Evolutionary conservation across 441 rosid species (phyloP).

Genomic region (Adansonia madagascariensis): DNA sequence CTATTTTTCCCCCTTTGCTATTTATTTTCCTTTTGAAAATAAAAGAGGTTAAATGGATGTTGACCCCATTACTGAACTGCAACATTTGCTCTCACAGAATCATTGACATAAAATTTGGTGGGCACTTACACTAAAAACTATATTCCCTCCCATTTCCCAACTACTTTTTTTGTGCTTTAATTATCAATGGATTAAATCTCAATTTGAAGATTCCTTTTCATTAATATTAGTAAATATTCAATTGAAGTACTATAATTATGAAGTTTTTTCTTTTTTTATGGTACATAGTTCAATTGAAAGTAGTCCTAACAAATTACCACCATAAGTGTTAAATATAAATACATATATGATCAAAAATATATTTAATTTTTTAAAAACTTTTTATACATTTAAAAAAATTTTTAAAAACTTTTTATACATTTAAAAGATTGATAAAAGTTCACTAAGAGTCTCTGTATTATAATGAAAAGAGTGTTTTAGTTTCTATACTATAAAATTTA

Average conservation of each 20-base stretch:
- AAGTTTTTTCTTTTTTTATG: background rate
- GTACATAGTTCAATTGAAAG: too few species aligned
- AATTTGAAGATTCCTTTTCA: background rate
- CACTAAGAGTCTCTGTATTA: too few species aligned
- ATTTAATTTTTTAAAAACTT: too few species aligned
- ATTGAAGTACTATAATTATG: background rate
- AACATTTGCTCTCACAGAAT: conserved; percentile 8
- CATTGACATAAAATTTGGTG: conserved; percentile 6
- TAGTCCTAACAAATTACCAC: too few species aligned
- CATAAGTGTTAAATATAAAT: too few species aligned
- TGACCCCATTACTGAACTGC: conserved; percentile 20
- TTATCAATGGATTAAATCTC: background rate
- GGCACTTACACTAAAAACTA: conserved; percentile 15
- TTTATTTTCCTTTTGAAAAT: background rate
- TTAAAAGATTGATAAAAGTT: too few species aligned
- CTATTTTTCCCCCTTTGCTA: background rate
- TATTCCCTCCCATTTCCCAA: background rate
- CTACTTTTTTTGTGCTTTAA: background rate
- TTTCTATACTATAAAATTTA: too few species aligned
- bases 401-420: too few species aligned
- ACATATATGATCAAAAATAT: too few species aligned
- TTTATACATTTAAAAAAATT: too few species aligned
- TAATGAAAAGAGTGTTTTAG: too few species aligned
- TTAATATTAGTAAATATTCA: background rate
- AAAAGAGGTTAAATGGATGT: background rate